Evolutionary conservation across 2,329 filamentous ascomycete species (phyloP).

Genomic region (Ophiostoma quercus): DNA sequence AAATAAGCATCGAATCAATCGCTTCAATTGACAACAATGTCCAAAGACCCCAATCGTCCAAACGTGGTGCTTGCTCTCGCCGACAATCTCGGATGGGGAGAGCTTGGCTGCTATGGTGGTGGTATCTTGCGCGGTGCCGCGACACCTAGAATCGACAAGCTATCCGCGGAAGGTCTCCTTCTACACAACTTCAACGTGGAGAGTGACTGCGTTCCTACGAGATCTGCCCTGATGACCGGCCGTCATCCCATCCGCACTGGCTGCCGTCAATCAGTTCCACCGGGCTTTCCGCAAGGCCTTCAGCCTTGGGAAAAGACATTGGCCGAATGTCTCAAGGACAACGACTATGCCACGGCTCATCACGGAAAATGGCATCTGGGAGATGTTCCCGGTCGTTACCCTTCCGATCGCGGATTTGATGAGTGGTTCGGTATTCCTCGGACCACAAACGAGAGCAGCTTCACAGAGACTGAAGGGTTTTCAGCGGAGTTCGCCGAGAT

Average conservation of each 20-base stretch:
- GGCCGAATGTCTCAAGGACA: constrained; percentile 32
- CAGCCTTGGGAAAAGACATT: constrained; percentile 34
- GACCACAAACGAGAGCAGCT: constrained; percentile 37
- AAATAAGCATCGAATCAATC: not conserved
- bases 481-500: constrained; percentile 29
- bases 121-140: constrained; percentile 34
- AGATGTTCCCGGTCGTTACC: constrained; percentile 35
- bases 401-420: constrained; percentile 36
- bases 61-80: constrained; percentile 36
- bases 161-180: constrained; percentile 27
- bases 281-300: constrained; percentile 35
- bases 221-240: constrained; percentile 36
- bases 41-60: constrained; percentile 29
- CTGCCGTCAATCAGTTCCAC: constrained; percentile 35
- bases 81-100: constrained; percentile 38
- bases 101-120: constrained; percentile 33
- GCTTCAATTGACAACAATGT: constrained; percentile 24
- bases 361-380: constrained; percentile 38
- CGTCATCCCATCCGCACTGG: constrained; percentile 36
- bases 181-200: constrained; percentile 39
- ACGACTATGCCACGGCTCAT: constrained; percentile 33
- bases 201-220: constrained; percentile 36
- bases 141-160: constrained; percentile 34
- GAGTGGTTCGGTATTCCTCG: constrained; percentile 38
- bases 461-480: constrained; percentile 34